Conservation (phyloP, 2,329 filamentous ascomycete genomes). For the Davidsoniella virescens region DNA sequence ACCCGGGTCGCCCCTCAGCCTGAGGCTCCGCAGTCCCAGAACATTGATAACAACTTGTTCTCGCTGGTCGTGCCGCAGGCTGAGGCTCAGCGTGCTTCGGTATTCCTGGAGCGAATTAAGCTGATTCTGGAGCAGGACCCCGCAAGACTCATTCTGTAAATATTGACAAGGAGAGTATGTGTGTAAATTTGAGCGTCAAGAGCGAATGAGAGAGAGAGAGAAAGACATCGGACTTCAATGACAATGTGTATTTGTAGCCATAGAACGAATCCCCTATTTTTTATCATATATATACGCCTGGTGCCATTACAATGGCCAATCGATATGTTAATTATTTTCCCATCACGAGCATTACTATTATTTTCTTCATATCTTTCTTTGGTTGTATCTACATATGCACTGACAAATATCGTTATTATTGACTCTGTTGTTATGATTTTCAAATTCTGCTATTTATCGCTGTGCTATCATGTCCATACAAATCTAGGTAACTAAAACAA, state of each 20-base stretch:
- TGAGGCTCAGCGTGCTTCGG: slow-evolving; percentile 65
- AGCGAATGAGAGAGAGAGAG: not conserved
- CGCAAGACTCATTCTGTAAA: slow-evolving; percentile 51
- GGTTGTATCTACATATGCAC: not conserved
- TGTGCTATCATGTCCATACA: too few species aligned
- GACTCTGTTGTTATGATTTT: not conserved
- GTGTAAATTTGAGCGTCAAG: slow-evolving; percentile 5
- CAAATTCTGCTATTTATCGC: too few species aligned
- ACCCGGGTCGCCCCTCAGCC: slow-evolving; percentile 17
- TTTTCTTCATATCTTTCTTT: not conserved
- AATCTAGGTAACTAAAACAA: not conserved
- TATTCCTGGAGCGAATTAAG: slow-evolving; percentile 80
- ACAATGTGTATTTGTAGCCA: slow-evolving; percentile 11
- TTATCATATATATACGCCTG: slow-evolving; percentile 13
- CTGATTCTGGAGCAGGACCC: slow-evolving; percentile 65
- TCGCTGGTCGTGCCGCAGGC: slow-evolving; percentile 61
- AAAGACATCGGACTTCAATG: slow-evolving; percentile 8
- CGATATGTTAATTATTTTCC: not conserved
- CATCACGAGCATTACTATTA: not conserved
- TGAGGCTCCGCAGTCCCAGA: slow-evolving; percentile 26
- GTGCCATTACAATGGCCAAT: slow-evolving; percentile 11
- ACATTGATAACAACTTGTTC: slow-evolving; percentile 56
- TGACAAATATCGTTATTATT: slow-evolving; percentile 5
- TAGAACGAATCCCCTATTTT: not conserved
- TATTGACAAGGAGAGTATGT: not conserved